phyloP scores from a whole-genome alignment of 495 filamentous ascomycete species.

The Penicillium flavigenum region DNA sequence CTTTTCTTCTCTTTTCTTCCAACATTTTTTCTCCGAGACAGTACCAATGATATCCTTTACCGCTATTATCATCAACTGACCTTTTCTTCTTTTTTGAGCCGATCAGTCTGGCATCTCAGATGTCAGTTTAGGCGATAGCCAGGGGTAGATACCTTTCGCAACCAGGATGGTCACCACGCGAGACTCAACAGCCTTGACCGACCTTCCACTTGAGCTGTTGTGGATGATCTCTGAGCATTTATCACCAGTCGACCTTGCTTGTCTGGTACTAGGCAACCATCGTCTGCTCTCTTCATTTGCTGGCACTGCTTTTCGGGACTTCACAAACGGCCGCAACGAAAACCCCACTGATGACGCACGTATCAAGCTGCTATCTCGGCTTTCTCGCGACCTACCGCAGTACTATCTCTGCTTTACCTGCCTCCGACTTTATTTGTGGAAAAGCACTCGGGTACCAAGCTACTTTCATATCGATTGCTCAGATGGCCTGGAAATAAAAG shows the following conservation, averaged over 20 bases:
- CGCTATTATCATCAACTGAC: no score
- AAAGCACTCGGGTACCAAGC: neutral
- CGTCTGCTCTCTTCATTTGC: neutral
- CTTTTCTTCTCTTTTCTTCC: no score
- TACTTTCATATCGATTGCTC: neutral
- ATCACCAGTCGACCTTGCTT: slow-evolving; percentile 5
- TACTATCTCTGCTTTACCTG: slow-evolving; percentile 7
- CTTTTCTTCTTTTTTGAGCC: neutral
- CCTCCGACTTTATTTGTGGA: slow-evolving; percentile 7
- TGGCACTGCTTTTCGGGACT: neutral
- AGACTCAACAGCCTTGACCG: neutral
- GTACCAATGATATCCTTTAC: no score
- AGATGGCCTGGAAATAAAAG: no score
- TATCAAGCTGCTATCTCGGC: slow-evolving; percentile 4
- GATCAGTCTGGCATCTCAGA: neutral
- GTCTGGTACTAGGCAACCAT: slow-evolving; percentile 2
- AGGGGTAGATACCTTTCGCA: neutral
- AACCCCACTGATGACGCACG: neutral
- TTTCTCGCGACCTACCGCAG: slow-evolving; percentile 8
- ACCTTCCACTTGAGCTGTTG: neutral
- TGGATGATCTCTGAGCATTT: slow-evolving; percentile 3
- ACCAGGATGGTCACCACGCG: neutral
- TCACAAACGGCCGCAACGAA: neutral
- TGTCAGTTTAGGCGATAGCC: neutral
- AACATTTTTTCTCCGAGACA: no score